Evolutionary conservation across 345 rosid genomes (phyloP).

Genomic region (Eucalyptus brandiana): DNA sequence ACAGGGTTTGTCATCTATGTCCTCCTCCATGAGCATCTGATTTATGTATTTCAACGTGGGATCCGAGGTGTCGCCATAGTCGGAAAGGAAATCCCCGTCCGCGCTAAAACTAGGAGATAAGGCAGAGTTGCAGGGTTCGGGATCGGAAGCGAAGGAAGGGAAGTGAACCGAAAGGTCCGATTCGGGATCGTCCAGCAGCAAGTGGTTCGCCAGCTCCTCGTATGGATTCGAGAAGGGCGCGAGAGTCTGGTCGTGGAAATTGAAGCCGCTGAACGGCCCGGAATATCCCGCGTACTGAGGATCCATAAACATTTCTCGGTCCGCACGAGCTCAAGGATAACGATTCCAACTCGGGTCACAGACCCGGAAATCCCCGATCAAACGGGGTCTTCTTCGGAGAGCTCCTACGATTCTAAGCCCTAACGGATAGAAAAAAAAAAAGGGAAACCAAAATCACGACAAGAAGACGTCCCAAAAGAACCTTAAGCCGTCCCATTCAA

Average conservation of each 20-base stretch:
- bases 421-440: neutral
- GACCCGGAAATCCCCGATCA: neutral
- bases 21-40: slow-evolving; percentile 61
- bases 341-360: neutral
- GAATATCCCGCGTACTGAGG: neutral
- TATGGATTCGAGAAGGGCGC: neutral
- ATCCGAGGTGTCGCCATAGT: slow-evolving; percentile 33
- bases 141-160: slow-evolving; percentile 2
- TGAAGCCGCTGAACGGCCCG: neutral
- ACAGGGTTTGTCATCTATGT: slow-evolving; percentile 37
- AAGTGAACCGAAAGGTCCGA: slow-evolving; percentile 8
- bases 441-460: neutral
- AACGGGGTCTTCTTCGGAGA: neutral
- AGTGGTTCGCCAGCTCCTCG: slow-evolving; percentile 7
- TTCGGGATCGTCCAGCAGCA: slow-evolving; percentile 14
- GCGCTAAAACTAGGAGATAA: neutral
- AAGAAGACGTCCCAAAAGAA: neutral
- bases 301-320: neutral
- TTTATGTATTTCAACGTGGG: slow-evolving; percentile 35
- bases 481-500: neutral
- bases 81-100: slow-evolving; percentile 26
- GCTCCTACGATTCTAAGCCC: neutral
- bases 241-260: neutral
- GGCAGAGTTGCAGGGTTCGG: slow-evolving; percentile 5
- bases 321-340: neutral